phyloP scores from a whole-genome alignment of 306 rosid species.

The Inga leiocalycina region DNA sequence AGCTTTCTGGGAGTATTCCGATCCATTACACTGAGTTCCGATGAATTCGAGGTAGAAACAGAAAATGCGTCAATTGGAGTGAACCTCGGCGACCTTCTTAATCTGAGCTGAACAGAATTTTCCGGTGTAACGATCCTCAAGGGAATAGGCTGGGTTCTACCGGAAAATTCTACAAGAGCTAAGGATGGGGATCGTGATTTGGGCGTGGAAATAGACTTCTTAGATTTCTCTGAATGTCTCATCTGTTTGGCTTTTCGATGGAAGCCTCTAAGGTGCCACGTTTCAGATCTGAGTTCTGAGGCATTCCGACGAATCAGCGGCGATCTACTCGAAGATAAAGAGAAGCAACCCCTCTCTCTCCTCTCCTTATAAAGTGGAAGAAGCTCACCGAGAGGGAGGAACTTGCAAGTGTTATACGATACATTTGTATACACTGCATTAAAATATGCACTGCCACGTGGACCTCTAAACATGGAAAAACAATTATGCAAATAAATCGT shows the following conservation, averaged over 20 bases:
- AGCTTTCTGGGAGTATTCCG: background rate
- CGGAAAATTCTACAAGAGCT: background rate
- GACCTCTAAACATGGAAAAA: background rate
- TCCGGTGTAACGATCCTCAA: background rate
- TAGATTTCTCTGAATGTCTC: background rate
- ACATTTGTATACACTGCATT: background rate
- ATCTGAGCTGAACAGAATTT: too few relatives aligned
- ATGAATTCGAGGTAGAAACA: background rate
- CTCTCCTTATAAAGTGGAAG: background rate
- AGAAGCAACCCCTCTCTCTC: background rate
- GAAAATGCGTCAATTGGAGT: background rate
- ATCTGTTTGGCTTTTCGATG: background rate
- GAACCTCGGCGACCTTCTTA: slow-evolving; percentile 36
- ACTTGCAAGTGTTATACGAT: background rate
- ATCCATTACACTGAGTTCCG: background rate
- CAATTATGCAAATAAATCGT: background rate
- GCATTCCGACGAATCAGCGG: background rate
- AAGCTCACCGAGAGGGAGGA: background rate
- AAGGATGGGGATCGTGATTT: slow-evolving; percentile 1
- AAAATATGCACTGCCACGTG: background rate
- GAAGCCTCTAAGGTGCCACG: background rate
- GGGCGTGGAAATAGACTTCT: background rate
- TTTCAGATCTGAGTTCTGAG: background rate
- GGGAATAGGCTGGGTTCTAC: slow-evolving; percentile 5
- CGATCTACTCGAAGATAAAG: background rate